These are phyloP conservation scores for Mrakia frigida DNA, from an alignment of 768 basidiomycete genomes.

Conservation along the genomic window DNA sequence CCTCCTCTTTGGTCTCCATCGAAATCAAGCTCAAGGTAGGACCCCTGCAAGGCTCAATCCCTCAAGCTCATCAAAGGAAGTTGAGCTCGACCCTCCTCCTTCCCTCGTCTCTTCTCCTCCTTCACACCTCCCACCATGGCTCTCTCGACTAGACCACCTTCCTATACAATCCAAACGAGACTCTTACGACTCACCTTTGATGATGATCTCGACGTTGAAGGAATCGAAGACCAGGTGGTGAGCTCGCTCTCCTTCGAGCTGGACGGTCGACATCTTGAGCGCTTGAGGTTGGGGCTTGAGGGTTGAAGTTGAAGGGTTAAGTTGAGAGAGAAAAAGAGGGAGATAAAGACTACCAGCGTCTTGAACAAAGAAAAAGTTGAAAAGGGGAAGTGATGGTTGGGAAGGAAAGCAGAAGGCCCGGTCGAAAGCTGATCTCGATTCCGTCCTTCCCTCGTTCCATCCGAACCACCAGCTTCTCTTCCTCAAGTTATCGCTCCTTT, in stretches of 20 bases:
- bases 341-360: not conserved
- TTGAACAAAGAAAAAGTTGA: not conserved
- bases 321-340: not conserved
- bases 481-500: not conserved
- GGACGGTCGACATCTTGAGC: not conserved
- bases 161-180: too few species aligned
- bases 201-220: slow-evolving; percentile 67
- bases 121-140: not conserved
- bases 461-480: not conserved
- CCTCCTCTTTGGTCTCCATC: not conserved
- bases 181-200: slow-evolving; percentile 56
- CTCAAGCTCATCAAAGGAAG: not conserved
- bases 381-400: not conserved
- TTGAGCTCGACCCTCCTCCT: slow-evolving; percentile 12
- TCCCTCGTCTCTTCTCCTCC: not conserved
- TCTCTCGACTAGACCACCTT: not conserved
- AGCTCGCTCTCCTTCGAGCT: not conserved
- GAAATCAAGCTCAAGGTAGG: slow-evolving; percentile 11
- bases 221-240: slow-evolving; percentile 11
- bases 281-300: not conserved
- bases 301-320: too few species aligned
- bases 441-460: not conserved
- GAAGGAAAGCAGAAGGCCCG: not conserved
- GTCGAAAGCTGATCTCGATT: not conserved
- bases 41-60: not conserved